phyloP scores from a whole-genome alignment of 1,284 basidiomycete genomes.

The Pseudozyma thailandica region DNA sequence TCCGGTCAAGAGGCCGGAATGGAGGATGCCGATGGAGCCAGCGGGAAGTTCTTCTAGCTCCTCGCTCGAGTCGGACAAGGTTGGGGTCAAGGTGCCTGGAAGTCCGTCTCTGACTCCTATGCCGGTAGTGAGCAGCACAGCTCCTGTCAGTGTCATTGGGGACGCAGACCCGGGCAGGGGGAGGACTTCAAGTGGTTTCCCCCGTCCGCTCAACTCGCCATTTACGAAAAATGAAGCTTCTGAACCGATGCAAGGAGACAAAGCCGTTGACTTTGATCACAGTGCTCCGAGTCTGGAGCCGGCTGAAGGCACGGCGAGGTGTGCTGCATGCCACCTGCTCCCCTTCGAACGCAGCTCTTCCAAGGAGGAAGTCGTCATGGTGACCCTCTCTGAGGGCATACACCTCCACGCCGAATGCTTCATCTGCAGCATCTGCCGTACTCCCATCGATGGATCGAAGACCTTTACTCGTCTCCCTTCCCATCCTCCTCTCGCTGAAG shows the following conservation, averaged over 20 bases:
- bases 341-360: constrained; percentile 42
- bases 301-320: constrained; percentile 16
- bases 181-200: constrained; percentile 27
- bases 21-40: background rate
- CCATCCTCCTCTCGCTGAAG: constrained; percentile 2
- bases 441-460: constrained; percentile 36
- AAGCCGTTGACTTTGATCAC: constrained; percentile 1
- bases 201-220: constrained; percentile 25
- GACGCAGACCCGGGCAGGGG: background rate
- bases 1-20: constrained; percentile 32
- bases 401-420: constrained; percentile 57
- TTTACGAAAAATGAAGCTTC: constrained; percentile 2
- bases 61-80: background rate
- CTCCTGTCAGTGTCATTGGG: background rate
- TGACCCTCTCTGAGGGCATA: constrained; percentile 27
- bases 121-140: background rate
- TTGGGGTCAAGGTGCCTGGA: constrained; percentile 18
- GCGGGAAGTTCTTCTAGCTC: background rate
- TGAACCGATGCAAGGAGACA: constrained; percentile 18
- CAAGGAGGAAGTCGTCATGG: constrained; percentile 40
- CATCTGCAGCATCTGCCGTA: constrained; percentile 40
- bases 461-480: constrained; percentile 39
- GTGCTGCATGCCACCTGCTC: constrained; percentile 30
- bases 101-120: constrained; percentile 14
- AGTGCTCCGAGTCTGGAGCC: constrained; percentile 12